These are phyloP conservation scores for Saururus chinensis DNA, from an alignment of 164 flowering plant genomes.

Conservation along the genomic window DNA sequence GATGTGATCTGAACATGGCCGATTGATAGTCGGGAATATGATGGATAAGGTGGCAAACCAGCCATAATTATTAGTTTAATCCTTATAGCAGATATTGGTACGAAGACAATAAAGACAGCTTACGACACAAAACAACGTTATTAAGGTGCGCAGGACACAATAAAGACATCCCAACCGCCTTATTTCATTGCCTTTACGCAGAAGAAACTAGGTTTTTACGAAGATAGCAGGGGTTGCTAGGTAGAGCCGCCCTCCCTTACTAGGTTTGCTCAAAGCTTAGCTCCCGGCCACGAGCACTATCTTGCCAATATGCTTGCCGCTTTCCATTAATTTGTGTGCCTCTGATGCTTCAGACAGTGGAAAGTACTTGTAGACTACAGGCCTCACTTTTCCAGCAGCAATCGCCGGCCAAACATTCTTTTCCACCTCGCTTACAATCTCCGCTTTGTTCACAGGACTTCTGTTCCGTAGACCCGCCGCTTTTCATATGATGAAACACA, in stretches of 20 bases:
- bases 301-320: constrained; percentile 77
- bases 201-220: too few species aligned
- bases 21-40: too few species aligned
- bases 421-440: constrained; percentile 73
- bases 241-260: not conserved
- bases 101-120: too few species aligned
- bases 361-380: constrained; percentile 47
- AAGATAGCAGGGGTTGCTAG: not conserved
- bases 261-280: not conserved
- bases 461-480: constrained; percentile 72
- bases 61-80: too few species aligned
- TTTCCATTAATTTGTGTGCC: constrained; percentile 69
- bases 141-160: too few species aligned
- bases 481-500: constrained; percentile 11
- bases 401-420: constrained; percentile 92
- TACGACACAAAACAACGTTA: too few species aligned
- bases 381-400: constrained; percentile 61
- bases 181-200: too few species aligned
- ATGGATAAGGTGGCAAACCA: too few species aligned
- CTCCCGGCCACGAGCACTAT: constrained; percentile 51
- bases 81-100: too few species aligned
- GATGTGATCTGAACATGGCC: too few species aligned
- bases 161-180: too few species aligned
- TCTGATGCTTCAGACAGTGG: constrained; percentile 65
- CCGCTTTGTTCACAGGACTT: constrained; percentile 61